Base-by-base conservation (phyloP, 768 basidiomycete species). In the Calocybe cyanea region DNA sequence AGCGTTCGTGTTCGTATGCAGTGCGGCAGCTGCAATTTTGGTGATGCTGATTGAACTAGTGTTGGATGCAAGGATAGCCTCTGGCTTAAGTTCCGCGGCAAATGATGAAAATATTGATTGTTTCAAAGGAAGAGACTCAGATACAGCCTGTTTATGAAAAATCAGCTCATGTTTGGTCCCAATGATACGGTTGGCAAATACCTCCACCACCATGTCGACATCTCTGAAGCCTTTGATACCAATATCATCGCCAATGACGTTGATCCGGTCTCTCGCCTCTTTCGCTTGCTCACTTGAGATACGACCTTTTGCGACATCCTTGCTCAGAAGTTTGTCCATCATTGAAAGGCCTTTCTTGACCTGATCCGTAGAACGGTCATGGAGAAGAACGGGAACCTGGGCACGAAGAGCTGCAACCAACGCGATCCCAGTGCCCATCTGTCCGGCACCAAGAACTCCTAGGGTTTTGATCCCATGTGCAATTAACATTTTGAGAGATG, bases 41-140 rank as follows among this genome's bases (percentile, higher is more conserved):
- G 93, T 93, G 36, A 98, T 84, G 53, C 87, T 91, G 52, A 97
- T 97, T 8, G 89, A 92, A 46, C 91, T 93, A 2, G 94, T 98
- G 58, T 98, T 97, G 34, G 83, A 81, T 0, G 93, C 94, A 17
- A 98, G 72, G 40, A 98, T 92, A 7, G 89, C 79, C 24, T 78
- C 72, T 0, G 85, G 81, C 21, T 79, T 72, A 40, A 92, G 63
- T 56, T 85, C 78, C 38, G 75, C 75, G 13, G 85, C 77, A 17
- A 97, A 75, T 2, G 73, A 67, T 4, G 72, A 63, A 64, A 98
- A 96, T 50, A 98, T 81, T 4, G 71, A 65, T 54, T 82, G 75
- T 64, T 97, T 98, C 23, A 96, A 66, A 1, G 76, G 61, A 17
- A 94, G 69, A 33, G 83, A 80, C 65, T 98, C 94, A 2, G 92